phyloP scores from a whole-genome alignment of 441 rosid species.

The Metrosideros polymorpha region DNA sequence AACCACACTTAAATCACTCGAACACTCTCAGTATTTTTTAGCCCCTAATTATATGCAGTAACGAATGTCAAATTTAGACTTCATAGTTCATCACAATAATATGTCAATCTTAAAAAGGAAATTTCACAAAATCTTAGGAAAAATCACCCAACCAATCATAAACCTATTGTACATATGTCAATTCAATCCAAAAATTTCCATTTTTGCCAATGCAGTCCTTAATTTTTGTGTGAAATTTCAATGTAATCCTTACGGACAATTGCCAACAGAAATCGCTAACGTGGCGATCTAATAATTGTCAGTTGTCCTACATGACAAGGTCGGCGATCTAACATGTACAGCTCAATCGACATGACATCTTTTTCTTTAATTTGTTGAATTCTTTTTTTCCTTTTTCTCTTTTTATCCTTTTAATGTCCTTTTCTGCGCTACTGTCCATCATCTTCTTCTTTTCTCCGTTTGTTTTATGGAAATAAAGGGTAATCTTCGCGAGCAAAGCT shows the following conservation, averaged over 20 bases:
- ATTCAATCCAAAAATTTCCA: neutral
- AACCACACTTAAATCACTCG: fast-evolving
- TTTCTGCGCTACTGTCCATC: neutral
- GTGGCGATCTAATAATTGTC: neutral
- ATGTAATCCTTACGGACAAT: fast-evolving
- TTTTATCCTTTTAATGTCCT: neutral
- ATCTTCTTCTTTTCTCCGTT: neutral
- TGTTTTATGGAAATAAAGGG: neutral
- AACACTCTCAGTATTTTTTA: fast-evolving
- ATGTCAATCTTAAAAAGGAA: neutral
- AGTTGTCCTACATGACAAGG: neutral
- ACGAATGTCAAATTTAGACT: neutral
- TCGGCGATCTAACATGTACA: neutral
- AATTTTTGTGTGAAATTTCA: neutral
- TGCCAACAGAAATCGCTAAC: neutral
- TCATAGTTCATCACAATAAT: neutral
- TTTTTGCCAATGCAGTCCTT: neutral
- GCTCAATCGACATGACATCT: neutral
- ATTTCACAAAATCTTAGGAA: neutral
- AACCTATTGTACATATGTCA: neutral
- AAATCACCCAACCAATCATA: fast-evolving
- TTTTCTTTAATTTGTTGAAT: neutral
- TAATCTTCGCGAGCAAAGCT: neutral
- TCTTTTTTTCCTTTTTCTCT: neutral
- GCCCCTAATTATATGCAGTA: neutral